Evolutionary conservation across 2,329 filamentous ascomycete species (phyloP).

Genomic region (Trichoderma citrinoviride): DNA sequence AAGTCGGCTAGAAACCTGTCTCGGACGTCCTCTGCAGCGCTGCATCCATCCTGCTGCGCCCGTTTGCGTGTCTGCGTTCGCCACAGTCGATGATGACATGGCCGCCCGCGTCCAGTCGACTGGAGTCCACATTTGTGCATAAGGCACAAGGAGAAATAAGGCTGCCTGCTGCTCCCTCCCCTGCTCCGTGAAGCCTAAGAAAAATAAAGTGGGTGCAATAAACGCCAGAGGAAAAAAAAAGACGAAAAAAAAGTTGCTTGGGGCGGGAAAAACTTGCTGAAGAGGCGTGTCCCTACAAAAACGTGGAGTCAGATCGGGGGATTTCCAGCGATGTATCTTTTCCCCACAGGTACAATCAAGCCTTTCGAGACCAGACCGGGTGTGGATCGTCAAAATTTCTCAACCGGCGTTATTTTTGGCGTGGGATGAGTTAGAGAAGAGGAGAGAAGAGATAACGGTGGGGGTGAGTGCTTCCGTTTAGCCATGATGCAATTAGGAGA

Average conservation of each 20-base stretch:
- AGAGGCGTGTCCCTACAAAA: constrained; percentile 21
- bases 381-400: constrained; percentile 20
- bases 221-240: background rate
- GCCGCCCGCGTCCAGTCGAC: background rate
- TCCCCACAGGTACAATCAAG: constrained; percentile 20
- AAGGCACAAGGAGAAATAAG: constrained; percentile 10
- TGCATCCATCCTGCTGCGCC: background rate
- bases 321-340: constrained; percentile 16
- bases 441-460: constrained; percentile 14
- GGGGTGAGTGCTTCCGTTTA: background rate
- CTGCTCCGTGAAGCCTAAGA: background rate
- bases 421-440: background rate
- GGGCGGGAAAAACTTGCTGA: background rate
- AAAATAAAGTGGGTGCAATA: background rate
- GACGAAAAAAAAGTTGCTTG: background rate
- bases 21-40: background rate
- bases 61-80: constrained; percentile 4
- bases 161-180: background rate
- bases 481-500: constrained; percentile 21
- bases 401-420: constrained; percentile 9
- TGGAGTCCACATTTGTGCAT: constrained; percentile 19
- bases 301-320: constrained; percentile 21
- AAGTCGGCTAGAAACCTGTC: background rate
- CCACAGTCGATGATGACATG: constrained; percentile 13
- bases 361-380: background rate